Base-by-base conservation (phyloP, 768 basidiomycete species). In the Lactarius vividus region DNA sequence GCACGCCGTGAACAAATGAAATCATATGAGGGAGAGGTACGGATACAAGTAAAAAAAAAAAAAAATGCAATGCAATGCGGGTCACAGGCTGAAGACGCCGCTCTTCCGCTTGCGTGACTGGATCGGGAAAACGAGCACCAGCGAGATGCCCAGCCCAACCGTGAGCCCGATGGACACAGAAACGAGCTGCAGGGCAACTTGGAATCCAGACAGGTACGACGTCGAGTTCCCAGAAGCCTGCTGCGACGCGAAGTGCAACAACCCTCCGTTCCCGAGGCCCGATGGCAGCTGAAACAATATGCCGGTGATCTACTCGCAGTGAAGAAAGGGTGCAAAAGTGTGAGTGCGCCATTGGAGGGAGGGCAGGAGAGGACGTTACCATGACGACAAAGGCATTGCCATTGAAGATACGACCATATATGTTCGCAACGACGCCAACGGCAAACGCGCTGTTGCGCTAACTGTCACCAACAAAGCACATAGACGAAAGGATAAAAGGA, bases 231-330 rank as follows among this genome's bases (percentile, higher is more conserved):
- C 86, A 7, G 80, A 75, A 28, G 84, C 79, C 65, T 84, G 80
- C 67, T 83, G 77, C 42, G 81, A 81, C 13, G 85, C 87, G 71
- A 88, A 92, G 66, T 83, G 85, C 67, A 95, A 81, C 8, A 94
- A 83, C 35, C 92, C 92, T 13, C 90, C 91, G 53, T 85, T 90
- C 9, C 88, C 85, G 13, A 94, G 82, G 44, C 92, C 92, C 9
- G 89, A 90, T 0, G 92, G 92, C 1, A 94, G 82, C 76, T 94
- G 93, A 78, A 94, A 90, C 18, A 94, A 80, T 57, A 94, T 89
- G 28, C 89, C 91, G 0, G 88, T 90, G 68, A 91, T 87, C 82
- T 78, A 52, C 13, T 7, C 49, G 49, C 15, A 9, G 44, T 23
- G n/a, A 10, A 23, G 9, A 46, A n/a, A 46, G 10, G 31, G 16